Evolutionary conservation across 768 basidiomycete genomes (phyloP), one percentile per base, ranked within the genome.

Genomic region (Leucocoprinus leucothites): DNA sequence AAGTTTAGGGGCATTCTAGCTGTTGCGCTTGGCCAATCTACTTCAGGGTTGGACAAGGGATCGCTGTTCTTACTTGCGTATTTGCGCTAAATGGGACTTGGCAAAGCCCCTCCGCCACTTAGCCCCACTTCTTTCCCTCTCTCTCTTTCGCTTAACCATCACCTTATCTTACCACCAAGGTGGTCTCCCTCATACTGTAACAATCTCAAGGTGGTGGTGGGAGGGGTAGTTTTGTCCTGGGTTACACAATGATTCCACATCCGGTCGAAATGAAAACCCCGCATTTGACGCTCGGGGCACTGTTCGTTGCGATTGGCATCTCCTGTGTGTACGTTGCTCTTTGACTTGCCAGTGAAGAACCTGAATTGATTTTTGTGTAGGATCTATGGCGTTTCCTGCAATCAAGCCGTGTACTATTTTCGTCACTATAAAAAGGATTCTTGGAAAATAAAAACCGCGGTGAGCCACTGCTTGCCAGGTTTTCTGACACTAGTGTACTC

Each of bases 381-480:
- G 25, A n/a, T 57, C 28, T 60, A 60, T 53, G 58, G 58, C 9
- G 47, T 57, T 25, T 41, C 50, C 19, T 57, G 58, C 26, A 24
- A 47, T n/a, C 58, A 60, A 38, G 38, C 58, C 24, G 13, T 51
- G 16, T 46, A 38, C 16, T 60, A 60, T 45, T 60, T 53, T 53
- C 45, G 58, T 26, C 54, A 50, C 16, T 60, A 45, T 44, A 31
- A 34, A 28, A 22, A 16, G 36, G 53, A 56, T 48, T 22, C 9
- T 8, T 48, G 53, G 53, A 38, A 40, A n/a, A 19, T 48, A 18
- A 56, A 36, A 34, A 47, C 35, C 16, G 53, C 53, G 36, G 53
- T 56, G 40, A 48, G 53, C 25, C 6, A n/a, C 18, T 41, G 40
- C 5, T 14, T 16, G 16, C 40, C 14, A 14, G 16, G 40, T 14